Base-by-base conservation (phyloP, 139 green algal species). In the Desmodesmus armatus region DNA sequence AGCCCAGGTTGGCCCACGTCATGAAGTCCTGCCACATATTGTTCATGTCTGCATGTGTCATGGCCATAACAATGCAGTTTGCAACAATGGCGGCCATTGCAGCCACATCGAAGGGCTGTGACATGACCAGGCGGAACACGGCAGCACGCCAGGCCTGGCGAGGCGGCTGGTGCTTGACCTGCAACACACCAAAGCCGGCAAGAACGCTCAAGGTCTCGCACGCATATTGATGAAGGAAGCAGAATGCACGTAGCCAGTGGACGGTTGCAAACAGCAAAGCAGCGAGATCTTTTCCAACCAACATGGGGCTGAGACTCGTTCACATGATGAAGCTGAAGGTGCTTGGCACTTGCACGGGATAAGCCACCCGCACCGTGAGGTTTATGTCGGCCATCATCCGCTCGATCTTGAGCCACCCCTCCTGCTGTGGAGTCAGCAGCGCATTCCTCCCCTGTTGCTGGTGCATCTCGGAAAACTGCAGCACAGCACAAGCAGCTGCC, bases 401-500 rank as follows among this genome's bases (percentile, higher is more conserved):
- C 86, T 94, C 89, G 17, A 94, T 92, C 31, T 70, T 88, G 23
- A 93, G 78, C 93, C 93, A 96, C 41, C 91, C 75, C 55, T 93
- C 72, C 78, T 96, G 93, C 53, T 89, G 67, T 43, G 80, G 17
- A 1, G 90, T 95, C 0, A 96, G 85, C 65, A 94, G 87, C n/a
- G 91, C 78, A 40, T 33, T 78, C 19, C 85, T 60, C 35, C 88
- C 87, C 70, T 90, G 55, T 60, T 91, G 85, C 23, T 92, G 69
- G 49, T 94, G 89, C 83, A 96, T 93, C 69, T 93, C 85, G 51
- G 91, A 85, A 86, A 96, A 96, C 91, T 94, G 80, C 53, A 71
- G 2, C 6, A 15, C 65, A 35, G n/a, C 15, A 44, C 47, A 81
- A 29, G 27, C 77, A 73, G 5, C 13, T n/a, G n/a, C n/a, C n/a